A percentile compares a stretch with the other conserved stretches of the same genome.
These are phyloP conservation scores for Metschnikowia gruessii DNA, from an alignment of 805 yeast species.

Conservation along the genomic window DNA sequence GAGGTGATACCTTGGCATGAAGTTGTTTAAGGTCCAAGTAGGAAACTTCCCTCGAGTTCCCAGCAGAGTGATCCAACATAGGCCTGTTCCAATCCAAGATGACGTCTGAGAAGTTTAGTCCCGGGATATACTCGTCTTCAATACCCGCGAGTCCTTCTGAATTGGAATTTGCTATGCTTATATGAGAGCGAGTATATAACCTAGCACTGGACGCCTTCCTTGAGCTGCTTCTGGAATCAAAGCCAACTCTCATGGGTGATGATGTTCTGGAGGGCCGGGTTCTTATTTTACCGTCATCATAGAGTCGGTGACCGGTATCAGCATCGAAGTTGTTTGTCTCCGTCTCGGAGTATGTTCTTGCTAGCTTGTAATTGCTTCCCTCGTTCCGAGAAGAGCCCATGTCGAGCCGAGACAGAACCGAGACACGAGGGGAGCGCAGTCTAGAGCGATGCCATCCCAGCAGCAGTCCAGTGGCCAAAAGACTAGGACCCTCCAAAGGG, in stretches of 20 bases:
- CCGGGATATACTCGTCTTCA: slow-evolving; percentile 78
- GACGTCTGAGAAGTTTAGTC: slow-evolving; percentile 53
- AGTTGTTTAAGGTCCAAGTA: slow-evolving; percentile 40
- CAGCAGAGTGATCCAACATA: slow-evolving; percentile 15
- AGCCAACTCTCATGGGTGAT: slow-evolving; percentile 9
- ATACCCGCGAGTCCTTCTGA: slow-evolving; percentile 40
- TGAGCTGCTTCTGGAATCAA: slow-evolving; percentile 6
- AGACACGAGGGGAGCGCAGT: slow-evolving; percentile 8
- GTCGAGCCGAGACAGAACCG: slow-evolving; percentile 6
- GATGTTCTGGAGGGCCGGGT: slow-evolving; percentile 32
- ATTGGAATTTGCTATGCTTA: slow-evolving; percentile 19
- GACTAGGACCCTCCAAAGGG: slow-evolving; percentile 12
- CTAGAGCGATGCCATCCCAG: slow-evolving; percentile 9
- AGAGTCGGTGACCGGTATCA: slow-evolving; percentile 51
- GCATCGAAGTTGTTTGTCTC: slow-evolving; percentile 60
- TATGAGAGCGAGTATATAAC: slow-evolving; percentile 35
- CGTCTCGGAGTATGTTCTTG: slow-evolving; percentile 62
- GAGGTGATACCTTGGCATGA: slow-evolving; percentile 45
- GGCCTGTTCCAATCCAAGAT: slow-evolving; percentile 55
- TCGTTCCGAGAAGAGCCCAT: slow-evolving; percentile 3
- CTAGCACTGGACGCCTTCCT: slow-evolving; percentile 11
- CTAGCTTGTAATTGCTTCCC: slow-evolving; percentile 29
- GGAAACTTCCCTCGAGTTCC: slow-evolving; percentile 34
- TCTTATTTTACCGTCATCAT: slow-evolving; percentile 51
- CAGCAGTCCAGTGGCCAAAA: slow-evolving; percentile 4